phyloP scores from a whole-genome alignment of 768 basidiomycete species.

The Suillus fuscotomentosus region DNA sequence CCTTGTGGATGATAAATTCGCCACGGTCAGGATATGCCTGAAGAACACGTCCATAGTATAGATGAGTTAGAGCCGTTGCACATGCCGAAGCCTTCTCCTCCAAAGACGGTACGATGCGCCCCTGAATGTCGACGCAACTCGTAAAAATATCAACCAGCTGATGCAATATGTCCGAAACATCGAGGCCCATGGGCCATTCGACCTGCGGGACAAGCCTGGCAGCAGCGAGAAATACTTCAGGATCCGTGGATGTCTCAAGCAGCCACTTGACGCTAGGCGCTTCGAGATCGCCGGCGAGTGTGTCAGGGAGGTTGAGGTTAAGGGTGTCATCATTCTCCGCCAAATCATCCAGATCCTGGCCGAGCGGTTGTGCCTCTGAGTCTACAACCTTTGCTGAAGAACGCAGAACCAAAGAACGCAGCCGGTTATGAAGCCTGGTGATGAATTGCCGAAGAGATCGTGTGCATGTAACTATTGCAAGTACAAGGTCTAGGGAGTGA shows the following conservation, averaged over 20 bases:
- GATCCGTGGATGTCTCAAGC: neutral
- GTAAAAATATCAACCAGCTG: neutral
- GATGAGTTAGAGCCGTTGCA: neutral
- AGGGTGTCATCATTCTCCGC: neutral
- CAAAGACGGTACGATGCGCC: neutral
- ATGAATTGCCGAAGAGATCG: too few species aligned
- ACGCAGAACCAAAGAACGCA: too few species aligned
- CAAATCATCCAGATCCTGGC: neutral
- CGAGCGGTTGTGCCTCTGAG: neutral
- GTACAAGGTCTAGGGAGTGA: too few species aligned
- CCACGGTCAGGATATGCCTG: neutral
- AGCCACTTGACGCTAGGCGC: constrained; percentile 9
- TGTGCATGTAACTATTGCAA: too few species aligned
- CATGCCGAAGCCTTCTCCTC: neutral
- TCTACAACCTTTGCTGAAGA: neutral
- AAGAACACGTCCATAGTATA: neutral
- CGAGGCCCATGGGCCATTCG: neutral
- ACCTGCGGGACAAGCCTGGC: neutral
- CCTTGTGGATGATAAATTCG: neutral
- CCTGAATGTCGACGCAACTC: neutral
- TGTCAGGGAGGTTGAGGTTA: neutral
- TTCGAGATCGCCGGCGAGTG: neutral
- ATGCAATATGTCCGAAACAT: neutral
- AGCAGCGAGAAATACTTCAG: neutral
- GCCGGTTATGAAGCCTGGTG: too few species aligned